Evolutionary conservation across 179 eudicot genomes (phyloP).

Genomic region (Silene coronaria): DNA sequence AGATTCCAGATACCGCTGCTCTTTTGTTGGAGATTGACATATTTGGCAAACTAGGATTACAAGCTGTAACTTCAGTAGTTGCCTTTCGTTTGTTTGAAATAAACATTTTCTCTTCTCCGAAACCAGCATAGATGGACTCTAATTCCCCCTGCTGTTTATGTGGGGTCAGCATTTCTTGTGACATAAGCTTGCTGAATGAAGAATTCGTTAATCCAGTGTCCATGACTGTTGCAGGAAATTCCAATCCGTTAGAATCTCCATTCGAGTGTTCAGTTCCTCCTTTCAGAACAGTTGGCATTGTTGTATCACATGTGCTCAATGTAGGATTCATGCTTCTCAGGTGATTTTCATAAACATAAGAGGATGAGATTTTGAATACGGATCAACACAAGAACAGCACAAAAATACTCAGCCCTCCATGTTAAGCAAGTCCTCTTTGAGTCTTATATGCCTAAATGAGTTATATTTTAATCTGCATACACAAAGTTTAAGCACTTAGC

Average conservation of each 20-base stretch:
- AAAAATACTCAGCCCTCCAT: slow-evolving; percentile 4
- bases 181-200: slow-evolving; percentile 17
- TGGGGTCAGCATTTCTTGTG: slow-evolving; percentile 17
- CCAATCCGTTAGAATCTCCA: not conserved
- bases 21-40: slow-evolving; percentile 11
- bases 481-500: not conserved
- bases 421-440: not conserved
- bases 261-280: not conserved
- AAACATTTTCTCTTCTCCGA: slow-evolving; percentile 2
- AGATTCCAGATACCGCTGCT: not conserved
- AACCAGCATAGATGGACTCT: not conserved
- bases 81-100: slow-evolving; percentile 15
- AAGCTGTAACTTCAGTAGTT: not conserved
- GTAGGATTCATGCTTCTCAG: slow-evolving; percentile 7
- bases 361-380: not conserved
- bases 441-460: not conserved
- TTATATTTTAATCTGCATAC: slow-evolving; percentile 14
- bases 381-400: slow-evolving; percentile 1
- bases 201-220: slow-evolving; percentile 5
- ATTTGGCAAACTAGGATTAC: slow-evolving; percentile 4
- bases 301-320: slow-evolving; percentile 5
- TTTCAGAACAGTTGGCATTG: not conserved
- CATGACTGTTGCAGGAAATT: slow-evolving; percentile 12
- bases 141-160: slow-evolving; percentile 11
- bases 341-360: not conserved